Conservation (phyloP, 257 asterid species). For the Solanum habrochaites region DNA sequence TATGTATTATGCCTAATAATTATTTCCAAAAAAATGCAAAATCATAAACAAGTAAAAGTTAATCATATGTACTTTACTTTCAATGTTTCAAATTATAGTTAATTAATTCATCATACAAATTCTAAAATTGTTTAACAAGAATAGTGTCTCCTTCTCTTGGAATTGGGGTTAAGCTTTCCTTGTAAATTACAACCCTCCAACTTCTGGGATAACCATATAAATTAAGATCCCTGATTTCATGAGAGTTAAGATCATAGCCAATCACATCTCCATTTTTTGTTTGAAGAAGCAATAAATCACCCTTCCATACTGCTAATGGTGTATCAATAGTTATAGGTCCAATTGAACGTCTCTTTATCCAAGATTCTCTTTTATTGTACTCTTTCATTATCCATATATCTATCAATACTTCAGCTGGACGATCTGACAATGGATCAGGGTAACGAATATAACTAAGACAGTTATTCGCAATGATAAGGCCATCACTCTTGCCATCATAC, state of each 20-base stretch:
- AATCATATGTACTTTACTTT: no score
- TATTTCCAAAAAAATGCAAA: no score
- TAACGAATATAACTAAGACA: not conserved
- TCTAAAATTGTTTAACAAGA: not conserved
- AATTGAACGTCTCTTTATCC: not conserved
- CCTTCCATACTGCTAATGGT: not conserved
- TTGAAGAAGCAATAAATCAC: not conserved
- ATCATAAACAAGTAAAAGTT: no score
- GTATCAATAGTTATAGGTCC: not conserved
- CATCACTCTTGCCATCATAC: not conserved
- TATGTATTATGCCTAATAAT: no score
- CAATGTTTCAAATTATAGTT: not conserved
- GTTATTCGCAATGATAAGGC: not conserved
- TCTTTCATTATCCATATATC: not conserved
- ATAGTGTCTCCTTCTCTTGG: not conserved
- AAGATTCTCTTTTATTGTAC: not conserved
- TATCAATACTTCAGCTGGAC: not conserved
- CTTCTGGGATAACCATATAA: not conserved
- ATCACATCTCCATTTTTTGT: not conserved
- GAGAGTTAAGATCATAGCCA: not conserved
- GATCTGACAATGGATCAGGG: not conserved
- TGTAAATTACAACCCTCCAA: not conserved
- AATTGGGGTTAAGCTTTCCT: not conserved
- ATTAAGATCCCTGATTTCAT: not conserved
- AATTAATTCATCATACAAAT: not conserved